Evolutionary conservation across 305 asterid genomes (phyloP), one percentile per base, ranked within the genome.

Genomic region (Rubia peregrina): DNA sequence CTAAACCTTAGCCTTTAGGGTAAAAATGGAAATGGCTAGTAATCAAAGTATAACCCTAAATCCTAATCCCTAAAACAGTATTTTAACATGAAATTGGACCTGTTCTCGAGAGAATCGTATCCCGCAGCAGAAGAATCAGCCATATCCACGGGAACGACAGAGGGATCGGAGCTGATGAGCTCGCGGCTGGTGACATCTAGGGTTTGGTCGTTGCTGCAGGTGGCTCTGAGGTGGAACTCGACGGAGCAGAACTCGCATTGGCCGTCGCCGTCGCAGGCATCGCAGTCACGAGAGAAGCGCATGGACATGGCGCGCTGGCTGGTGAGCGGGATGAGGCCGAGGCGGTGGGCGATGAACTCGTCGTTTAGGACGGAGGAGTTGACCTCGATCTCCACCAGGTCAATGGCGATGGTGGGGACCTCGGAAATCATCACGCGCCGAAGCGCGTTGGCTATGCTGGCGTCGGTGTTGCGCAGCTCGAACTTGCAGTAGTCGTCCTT

Each of bases 341-440:
- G 85, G 19, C 99, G 94, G 79, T 94, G 99, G 0, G 99, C 86
- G 26, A 94, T 87, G 78, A 94, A 94, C 81, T 94, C 99, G 72
- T 94, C 99, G 80, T 86, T 87, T 12, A 94, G 83, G 26, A 94
- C 96, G 14, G 97, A 89, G 0, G 96, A 89, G 79, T 94, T 94
- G 36, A 90, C 96, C 85, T 94, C 97, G 75, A 94, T 94, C 81
- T 94, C 99, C 33, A 94, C 99, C 70, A 91, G 80, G 79, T 94
- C 99, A 63, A 94, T 88, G 49, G 97, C 97, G 68, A 94, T 81
- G 4, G 96, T 94, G 0, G 99, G 99, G 13, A 94, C 99, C 72
- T 94, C 99, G n/a, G 97, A 82, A n/a, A 93, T 89, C 98, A 93
- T 93, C 70, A 91, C 91, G 65, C 98, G 98, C 68, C 98, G 95